Base-by-base conservation (phyloP, 768 basidiomycete genomes). In the Lentinula lateritia region DNA sequence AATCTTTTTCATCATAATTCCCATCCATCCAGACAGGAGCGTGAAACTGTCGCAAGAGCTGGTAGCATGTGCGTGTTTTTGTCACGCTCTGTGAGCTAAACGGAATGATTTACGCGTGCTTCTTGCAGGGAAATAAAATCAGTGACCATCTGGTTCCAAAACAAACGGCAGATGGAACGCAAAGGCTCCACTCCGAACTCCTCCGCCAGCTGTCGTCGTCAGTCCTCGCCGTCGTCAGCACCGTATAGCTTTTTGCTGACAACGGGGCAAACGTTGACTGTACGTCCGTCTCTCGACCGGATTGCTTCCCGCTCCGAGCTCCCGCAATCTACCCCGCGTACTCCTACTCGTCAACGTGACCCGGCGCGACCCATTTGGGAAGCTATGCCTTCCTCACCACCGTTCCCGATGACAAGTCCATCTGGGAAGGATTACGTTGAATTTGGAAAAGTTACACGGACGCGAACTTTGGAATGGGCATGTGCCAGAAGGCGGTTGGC, bases 131-230 rank as follows among this genome's bases (percentile, higher is more conserved):
- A 87, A 69, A 76, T 81, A 34, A 86, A 85, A 66, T 86, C 85
- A 1, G 85, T 87, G 58, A 87, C 88, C n/a, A 86, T 90, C 43
- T 92, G 89, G 89, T 90, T 90, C 70, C 89, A 92, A 73, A 92
- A 92, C 71, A 89, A 85, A 72, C 85, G 89, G 15, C 88, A 90
- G 67, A 86, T 72, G 39, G 61, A 74, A 52, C 79, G 78, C 61
- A 75, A 73, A 58, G 56, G 60, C 39, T 64, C 16, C 64, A 68
- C 64, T 65, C 60, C 64, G 59, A 64, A 35, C 60, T 60, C 28
- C 28, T 28, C 60, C 43, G n/a, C 61, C 52, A 41, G 56, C 65
- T 45, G 9, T 58, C 63, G 66, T 53, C 69, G 38, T 38, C 42
- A 35, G 38, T 53, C 52, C 23, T 54, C 52, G n/a, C 39, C 50